A percentile compares a stretch with the other conserved stretches of the same genome.
These are phyloP conservation scores for Erodium trifolium DNA, from an alignment of 441 rosid genomes.

Conservation along the genomic window DNA sequence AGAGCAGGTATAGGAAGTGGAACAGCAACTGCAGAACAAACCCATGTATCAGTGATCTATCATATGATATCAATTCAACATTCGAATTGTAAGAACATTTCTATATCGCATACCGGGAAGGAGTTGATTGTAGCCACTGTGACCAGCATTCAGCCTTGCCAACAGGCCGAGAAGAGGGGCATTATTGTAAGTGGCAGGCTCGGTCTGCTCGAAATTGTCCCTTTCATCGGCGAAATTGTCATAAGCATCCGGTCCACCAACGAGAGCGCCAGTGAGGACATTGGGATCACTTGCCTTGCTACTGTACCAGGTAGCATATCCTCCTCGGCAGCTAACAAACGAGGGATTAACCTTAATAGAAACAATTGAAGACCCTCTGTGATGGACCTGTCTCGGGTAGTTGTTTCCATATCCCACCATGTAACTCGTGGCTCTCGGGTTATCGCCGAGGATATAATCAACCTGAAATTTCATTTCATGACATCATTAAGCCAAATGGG, in stretches of 20 bases:
- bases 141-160: slow-evolving; percentile 70
- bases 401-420: slow-evolving; percentile 98
- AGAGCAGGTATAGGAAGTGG: slow-evolving; percentile 41
- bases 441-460: slow-evolving; percentile 94
- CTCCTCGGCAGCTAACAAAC: slow-evolving; percentile 82
- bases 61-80: too few relatives aligned
- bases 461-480: slow-evolving; percentile 26
- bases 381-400: slow-evolving; percentile 85
- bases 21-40: slow-evolving; percentile 32
- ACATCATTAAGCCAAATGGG: too few relatives aligned
- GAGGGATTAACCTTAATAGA: slow-evolving; percentile 58
- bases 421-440: slow-evolving; percentile 95
- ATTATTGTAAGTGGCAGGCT: slow-evolving; percentile 97
- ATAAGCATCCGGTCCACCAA: slow-evolving; percentile 96
- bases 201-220: slow-evolving; percentile 93
- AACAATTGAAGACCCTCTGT: slow-evolving; percentile 82
- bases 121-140: slow-evolving; percentile 70
- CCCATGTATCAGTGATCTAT: too few relatives aligned
- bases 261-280: slow-evolving; percentile 77
- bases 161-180: slow-evolving; percentile 92
- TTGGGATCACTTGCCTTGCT: slow-evolving; percentile 79
- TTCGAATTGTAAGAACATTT: too few relatives aligned
- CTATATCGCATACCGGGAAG: slow-evolving; percentile 58
- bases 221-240: slow-evolving; percentile 91
- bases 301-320: slow-evolving; percentile 81